These are phyloP conservation scores for Epichloe scottii DNA, from an alignment of 2,329 filamentous ascomycete genomes.

Conservation along the genomic window DNA sequence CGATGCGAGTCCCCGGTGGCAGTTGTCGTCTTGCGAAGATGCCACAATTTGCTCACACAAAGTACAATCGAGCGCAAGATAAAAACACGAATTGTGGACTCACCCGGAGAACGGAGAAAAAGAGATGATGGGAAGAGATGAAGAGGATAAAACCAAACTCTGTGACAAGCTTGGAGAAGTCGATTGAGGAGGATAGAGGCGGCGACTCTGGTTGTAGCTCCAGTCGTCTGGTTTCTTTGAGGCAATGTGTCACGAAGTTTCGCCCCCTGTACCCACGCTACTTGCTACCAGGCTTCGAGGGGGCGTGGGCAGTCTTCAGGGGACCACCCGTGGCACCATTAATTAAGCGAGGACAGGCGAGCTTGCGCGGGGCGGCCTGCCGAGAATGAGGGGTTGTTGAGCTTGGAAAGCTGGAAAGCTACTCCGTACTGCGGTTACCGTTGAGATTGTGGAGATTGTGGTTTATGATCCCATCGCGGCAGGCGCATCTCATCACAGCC, in stretches of 20 bases:
- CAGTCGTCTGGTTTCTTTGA: slow-evolving; percentile 16
- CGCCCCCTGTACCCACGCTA: neutral
- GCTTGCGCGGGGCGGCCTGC: neutral
- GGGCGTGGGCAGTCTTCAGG: neutral
- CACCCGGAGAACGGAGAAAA: neutral
- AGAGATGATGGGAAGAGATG: slow-evolving; percentile 1
- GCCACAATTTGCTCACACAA: neutral
- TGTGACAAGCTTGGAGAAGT: neutral
- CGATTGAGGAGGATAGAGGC: slow-evolving; percentile 2
- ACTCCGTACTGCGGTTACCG: neutral
- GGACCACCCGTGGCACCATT: neutral
- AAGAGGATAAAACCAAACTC: neutral
- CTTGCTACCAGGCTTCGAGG: neutral
- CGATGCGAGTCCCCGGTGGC: neutral
- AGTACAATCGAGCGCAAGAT: neutral
- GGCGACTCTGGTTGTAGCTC: neutral
- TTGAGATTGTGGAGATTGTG: neutral
- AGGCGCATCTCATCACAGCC: too few relatives aligned
- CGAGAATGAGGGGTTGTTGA: neutral
- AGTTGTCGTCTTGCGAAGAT: neutral
- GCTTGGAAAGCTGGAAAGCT: neutral
- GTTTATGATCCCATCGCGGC: too few relatives aligned
- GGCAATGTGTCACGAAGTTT: slow-evolving; percentile 22
- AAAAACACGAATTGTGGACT: neutral
- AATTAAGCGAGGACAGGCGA: slow-evolving; percentile 4